Evolutionary conservation across 2,329 filamentous ascomycete genomes (phyloP), one percentile per base, ranked within the genome.

Genomic region (Fusarium equiseti): DNA sequence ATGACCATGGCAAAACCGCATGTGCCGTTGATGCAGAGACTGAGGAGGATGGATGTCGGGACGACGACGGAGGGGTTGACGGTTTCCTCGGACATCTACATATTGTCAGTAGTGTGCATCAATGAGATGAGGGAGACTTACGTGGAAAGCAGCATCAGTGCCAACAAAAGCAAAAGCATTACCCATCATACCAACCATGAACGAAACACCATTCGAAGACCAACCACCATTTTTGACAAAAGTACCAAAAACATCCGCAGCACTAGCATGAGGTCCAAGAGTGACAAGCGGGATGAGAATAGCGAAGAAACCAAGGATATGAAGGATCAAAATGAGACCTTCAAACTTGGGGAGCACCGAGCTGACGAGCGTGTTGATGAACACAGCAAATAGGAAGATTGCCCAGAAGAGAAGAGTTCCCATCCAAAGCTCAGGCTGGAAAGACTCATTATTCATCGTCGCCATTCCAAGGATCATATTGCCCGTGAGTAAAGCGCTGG

Each of bases 1-100:
- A 89, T 80, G n/a, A 88, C 73, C 80, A 89, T 87, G n/a, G 84
- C 80, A 46, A 89, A 86, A 0, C 87, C 88, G 1, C 87, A 77
- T 0, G 81, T 71, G 6, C 84, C 86, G 59, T 89, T 89, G 51
- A 89, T 78, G 0, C 81, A 63, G 0, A 88, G 79, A 5, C 82
- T 82, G 4, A 80, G 77, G 43, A 88, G 81, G 63, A 89, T 84
- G 0, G 85, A 83, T 8, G 80, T 80, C 1, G 87, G 87, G 1
- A 89, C 81, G 1, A 83, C 83, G 3, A 81, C 76, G 3, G 85
- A 82, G 1, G 87, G 83, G 55, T 88, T 81, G 8, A 79, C 72
- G 6, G 84, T 82, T 63, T 85, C 84, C 61, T 86, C 84, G 1
- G 79, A 78, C 82, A 84, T 82, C 79, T 82, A 71, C 0, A 1